Base-by-base conservation (phyloP, 352 stramenopile genomes). In the Bremia lactucae region DNA sequence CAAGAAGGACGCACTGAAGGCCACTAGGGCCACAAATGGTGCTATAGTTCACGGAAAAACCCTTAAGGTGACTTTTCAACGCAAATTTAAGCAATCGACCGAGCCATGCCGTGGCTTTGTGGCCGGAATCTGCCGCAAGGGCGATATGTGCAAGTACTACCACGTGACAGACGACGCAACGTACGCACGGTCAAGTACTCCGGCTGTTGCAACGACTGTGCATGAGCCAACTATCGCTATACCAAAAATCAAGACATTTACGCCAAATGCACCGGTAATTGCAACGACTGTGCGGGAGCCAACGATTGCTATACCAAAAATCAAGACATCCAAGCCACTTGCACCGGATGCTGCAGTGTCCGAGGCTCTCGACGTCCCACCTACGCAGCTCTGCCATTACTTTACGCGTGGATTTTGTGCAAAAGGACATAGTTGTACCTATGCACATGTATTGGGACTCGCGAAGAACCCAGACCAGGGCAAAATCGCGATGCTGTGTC, bases 131-230 rank as follows among this genome's bases (percentile, higher is more conserved):
- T 88, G 76, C 49, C 44, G 49, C 42, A 68, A 78, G 34, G 73
- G 73, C 20, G 71, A 82, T 43, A 16, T 59, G 39, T 89, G 76
- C 73, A 89, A 89, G 69, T 72, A 72, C 40, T 54, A 54, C 21
- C 57, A 72, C 35, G 39, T 52, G 8, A 63, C 45, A 7, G 41
- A 65, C 8, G 20, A 52, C 15, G 52, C 41, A 3, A 14, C 15
- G 18, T 47, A 48, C 31, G 48, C 57, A 10, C 0, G 45, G 4
- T 1, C 22, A n/a, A n/a, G n/a, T 14, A n/a, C 34, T 31, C 16
- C 42, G 26, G 14, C 24, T 34, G 31, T 41, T 34, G 36, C 28
- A 13, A 36, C 18, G 7, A 16, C 25, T 19, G 7, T 26, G 2
- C 51, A 34, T 15, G 42, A 52, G 15, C 22, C 36, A 0, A 44